phyloP scores from a whole-genome alignment of 2,329 filamentous ascomycete species.

The Fusarium siculi region DNA sequence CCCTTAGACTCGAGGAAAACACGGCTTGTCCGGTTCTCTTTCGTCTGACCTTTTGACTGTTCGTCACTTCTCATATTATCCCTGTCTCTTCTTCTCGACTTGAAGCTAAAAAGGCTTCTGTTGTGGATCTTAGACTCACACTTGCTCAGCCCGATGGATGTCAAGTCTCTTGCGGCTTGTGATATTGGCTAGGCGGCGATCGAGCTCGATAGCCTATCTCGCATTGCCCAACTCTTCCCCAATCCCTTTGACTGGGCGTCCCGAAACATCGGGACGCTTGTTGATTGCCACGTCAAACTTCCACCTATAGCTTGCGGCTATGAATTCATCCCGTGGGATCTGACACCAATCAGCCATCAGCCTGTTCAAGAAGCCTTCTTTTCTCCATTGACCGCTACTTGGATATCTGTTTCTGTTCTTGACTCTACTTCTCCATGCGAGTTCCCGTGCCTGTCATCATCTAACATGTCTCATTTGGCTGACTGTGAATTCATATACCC shows the following conservation, averaged over 20 bases:
- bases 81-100: neutral
- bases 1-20: neutral
- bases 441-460: constrained; percentile 21
- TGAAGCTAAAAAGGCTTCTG: constrained; percentile 1
- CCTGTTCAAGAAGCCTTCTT: constrained; percentile 13
- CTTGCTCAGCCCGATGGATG: neutral
- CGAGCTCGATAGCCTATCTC: constrained; percentile 4
- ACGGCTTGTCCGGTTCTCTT: neutral
- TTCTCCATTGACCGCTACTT: constrained; percentile 35
- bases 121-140: constrained; percentile 10
- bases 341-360: neutral
- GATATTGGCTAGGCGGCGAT: neutral
- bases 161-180: neutral
- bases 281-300: constrained; percentile 14
- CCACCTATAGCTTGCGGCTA: neutral
- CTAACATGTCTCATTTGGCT: constrained; percentile 35
- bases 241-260: neutral
- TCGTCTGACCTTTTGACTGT: neutral
- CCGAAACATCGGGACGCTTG: constrained; percentile 1
- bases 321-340: constrained; percentile 4
- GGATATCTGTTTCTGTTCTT: constrained; percentile 2
- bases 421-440: constrained; percentile 17
- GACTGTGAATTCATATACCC: constrained; percentile 26
- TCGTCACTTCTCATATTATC: neutral
- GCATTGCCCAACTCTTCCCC: neutral